These are phyloP conservation scores for Boechera divaricarpa DNA, from an alignment of 345 rosid genomes.

Conservation along the genomic window DNA sequence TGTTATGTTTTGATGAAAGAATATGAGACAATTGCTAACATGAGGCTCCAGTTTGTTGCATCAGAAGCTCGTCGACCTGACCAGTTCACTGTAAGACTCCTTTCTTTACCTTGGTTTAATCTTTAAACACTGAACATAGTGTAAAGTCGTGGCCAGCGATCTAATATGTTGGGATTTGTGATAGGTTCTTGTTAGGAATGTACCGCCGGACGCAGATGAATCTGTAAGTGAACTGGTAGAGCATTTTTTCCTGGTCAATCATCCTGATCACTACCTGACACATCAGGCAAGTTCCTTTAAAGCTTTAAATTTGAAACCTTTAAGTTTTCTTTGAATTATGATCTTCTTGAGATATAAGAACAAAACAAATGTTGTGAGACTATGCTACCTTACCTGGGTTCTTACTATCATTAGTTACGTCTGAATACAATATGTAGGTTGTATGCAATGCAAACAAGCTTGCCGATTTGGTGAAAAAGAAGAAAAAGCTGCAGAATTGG, in stretches of 20 bases:
- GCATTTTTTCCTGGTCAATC: constrained; percentile 84
- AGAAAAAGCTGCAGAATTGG: constrained; percentile 81
- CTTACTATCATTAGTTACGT: constrained; percentile 9
- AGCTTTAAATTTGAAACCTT: neutral
- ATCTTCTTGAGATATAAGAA: constrained; percentile 3
- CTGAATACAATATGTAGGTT: constrained; percentile 57
- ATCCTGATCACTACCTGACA: constrained; percentile 72
- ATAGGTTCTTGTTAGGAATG: constrained; percentile 87
- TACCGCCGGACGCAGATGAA: constrained; percentile 87
- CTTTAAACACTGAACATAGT: neutral
- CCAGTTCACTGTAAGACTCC: constrained; percentile 75
- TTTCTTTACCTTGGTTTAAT: constrained; percentile 17
- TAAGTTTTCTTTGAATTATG: constrained; percentile 8
- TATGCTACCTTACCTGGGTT: constrained; percentile 1
- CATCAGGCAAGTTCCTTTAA: constrained; percentile 59
- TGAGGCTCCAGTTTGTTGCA: constrained; percentile 90
- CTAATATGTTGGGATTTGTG: constrained; percentile 23
- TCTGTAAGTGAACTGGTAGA: constrained; percentile 83
- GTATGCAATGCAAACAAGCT: constrained; percentile 90
- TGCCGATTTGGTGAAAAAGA: constrained; percentile 77
- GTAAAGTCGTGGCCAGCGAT: neutral
- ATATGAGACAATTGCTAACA: constrained; percentile 73
- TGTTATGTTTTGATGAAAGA: constrained; percentile 81
- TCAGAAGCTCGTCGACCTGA: constrained; percentile 85
- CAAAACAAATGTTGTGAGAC: neutral